Evolutionary conservation across 495 filamentous ascomycete genomes (phyloP).

Genomic region (Daldinia loculata): DNA sequence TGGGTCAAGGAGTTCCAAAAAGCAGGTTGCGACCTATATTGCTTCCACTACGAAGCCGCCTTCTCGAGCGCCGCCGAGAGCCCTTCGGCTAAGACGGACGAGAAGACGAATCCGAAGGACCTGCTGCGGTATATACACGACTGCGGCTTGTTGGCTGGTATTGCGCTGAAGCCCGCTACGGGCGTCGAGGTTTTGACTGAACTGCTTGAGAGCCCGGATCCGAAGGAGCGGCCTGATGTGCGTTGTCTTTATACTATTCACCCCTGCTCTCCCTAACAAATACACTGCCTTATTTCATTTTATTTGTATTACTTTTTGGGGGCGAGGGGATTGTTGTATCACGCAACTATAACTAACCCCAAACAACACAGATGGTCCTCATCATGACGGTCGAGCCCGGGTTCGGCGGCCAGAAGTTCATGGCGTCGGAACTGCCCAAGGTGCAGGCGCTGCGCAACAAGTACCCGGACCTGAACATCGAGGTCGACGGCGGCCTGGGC

Average conservation of each 20-base stretch:
- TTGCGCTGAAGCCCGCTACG: slow-evolving; percentile 95
- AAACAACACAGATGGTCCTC: slow-evolving; percentile 81
- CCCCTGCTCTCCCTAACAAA: no score
- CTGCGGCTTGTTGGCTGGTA: slow-evolving; percentile 86
- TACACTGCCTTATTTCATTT: not conserved
- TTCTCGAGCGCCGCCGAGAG: slow-evolving; percentile 84
- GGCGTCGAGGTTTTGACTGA: slow-evolving; percentile 90
- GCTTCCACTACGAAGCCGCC: slow-evolving; percentile 99
- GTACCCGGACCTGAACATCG: slow-evolving; percentile 93
- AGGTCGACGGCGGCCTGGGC: slow-evolving; percentile 93
- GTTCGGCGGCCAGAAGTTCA: slow-evolving; percentile 98
- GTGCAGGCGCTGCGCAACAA: slow-evolving; percentile 80
- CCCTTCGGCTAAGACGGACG: slow-evolving; percentile 70
- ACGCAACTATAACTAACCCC: not conserved
- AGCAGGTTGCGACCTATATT: slow-evolving; percentile 96
- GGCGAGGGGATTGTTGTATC: not conserved
- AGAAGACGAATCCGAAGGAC: slow-evolving; percentile 79
- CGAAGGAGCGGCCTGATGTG: slow-evolving; percentile 88
- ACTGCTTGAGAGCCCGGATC: slow-evolving; percentile 74
- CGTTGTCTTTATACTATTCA: slow-evolving; percentile 51
- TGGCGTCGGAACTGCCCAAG: slow-evolving; percentile 93
- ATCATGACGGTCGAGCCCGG: slow-evolving; percentile 99
- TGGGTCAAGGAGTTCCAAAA: slow-evolving; percentile 95
- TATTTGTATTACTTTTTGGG: no score
- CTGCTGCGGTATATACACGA: slow-evolving; percentile 91